Conservation (phyloP, 148 eudicot genomes). For the Rhododendron molle region DNA sequence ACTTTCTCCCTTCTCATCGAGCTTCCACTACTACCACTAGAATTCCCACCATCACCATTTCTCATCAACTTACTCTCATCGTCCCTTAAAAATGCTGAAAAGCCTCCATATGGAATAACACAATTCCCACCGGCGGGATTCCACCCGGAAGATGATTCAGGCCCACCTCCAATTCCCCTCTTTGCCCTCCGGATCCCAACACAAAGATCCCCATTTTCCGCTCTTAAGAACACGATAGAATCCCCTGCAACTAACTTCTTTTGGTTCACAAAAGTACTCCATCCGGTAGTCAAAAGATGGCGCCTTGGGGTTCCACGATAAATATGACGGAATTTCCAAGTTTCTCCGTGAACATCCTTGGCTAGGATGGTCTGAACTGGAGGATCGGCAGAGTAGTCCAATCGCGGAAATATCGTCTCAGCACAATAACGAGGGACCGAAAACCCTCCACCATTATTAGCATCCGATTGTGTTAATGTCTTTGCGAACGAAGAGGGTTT, state of each 20-base stretch:
- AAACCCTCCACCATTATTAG: slow-evolving; percentile 95
- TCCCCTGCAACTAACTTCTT: slow-evolving; percentile 94
- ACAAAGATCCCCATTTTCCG: slow-evolving; percentile 83
- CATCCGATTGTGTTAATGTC: slow-evolving; percentile 91
- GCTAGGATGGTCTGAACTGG: slow-evolving; percentile 88
- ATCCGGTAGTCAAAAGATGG: slow-evolving; percentile 87
- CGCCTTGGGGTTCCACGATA: slow-evolving; percentile 92
- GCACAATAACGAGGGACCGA: slow-evolving; percentile 96
- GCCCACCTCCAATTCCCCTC: slow-evolving; percentile 62
- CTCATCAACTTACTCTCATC: slow-evolving; percentile 42
- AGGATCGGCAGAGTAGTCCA: slow-evolving; percentile 82
- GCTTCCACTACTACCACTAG: slow-evolving; percentile 14
- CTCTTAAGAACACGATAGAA: slow-evolving; percentile 84
- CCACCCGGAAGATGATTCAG: slow-evolving; percentile 67
- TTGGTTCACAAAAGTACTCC: slow-evolving; percentile 95
- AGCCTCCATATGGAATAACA: slow-evolving; percentile 48
- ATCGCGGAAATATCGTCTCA: slow-evolving; percentile 81
- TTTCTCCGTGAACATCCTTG: slow-evolving; percentile 90
- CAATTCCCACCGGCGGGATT: slow-evolving; percentile 40
- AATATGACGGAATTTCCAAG: slow-evolving; percentile 89
- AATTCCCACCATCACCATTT: slow-evolving; percentile 36
- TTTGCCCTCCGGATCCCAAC: slow-evolving; percentile 86
- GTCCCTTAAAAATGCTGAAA: slow-evolving; percentile 60
- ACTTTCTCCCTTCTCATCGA: slow-evolving; percentile 42
- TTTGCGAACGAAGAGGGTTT: slow-evolving; percentile 88